Percentiles rank a stretch among this genome's conserved stretches.
Evolutionary conservation across 495 filamentous ascomycete genomes (phyloP).

Genomic region (Aspergillus egyptiacus): DNA sequence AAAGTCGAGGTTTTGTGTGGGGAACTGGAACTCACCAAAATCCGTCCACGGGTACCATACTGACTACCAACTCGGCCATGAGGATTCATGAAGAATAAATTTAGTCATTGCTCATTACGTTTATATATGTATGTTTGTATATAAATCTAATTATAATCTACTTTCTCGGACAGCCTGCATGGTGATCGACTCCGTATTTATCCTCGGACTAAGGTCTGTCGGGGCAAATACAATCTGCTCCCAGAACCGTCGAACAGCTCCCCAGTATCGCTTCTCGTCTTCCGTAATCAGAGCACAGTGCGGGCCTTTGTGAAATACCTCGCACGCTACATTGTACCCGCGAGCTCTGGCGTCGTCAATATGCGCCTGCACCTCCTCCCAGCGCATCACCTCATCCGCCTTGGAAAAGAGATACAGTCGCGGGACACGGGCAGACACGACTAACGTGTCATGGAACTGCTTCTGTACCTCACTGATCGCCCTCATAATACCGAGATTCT

Average conservation of each 20-base stretch:
- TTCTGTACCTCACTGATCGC: constrained; percentile 22
- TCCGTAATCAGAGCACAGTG: constrained; percentile 31
- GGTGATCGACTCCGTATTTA: background rate
- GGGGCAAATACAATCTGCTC: background rate
- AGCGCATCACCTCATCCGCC: constrained; percentile 30
- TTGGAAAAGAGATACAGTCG: constrained; percentile 34
- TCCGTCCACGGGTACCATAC: background rate
- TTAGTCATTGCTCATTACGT: background rate
- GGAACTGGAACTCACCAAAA: background rate
- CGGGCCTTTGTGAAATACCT: constrained; percentile 24
- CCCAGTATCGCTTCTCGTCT: constrained; percentile 24
- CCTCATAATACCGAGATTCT: constrained; percentile 17
- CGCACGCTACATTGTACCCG: constrained; percentile 25
- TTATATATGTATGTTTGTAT: background rate
- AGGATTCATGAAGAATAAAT: background rate
- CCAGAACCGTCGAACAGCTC: constrained; percentile 13
- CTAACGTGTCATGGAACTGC: constrained; percentile 21
- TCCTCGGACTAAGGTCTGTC: background rate
- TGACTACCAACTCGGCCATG: background rate
- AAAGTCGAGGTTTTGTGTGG: background rate
- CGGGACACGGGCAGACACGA: constrained; percentile 17
- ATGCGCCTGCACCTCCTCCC: constrained; percentile 31
- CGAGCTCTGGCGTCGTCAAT: constrained; percentile 22
- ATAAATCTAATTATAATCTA: background rate
- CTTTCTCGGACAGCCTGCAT: background rate